These are phyloP conservation scores for Lippia alba DNA, from an alignment of 305 asterid species.

Conservation along the genomic window DNA sequence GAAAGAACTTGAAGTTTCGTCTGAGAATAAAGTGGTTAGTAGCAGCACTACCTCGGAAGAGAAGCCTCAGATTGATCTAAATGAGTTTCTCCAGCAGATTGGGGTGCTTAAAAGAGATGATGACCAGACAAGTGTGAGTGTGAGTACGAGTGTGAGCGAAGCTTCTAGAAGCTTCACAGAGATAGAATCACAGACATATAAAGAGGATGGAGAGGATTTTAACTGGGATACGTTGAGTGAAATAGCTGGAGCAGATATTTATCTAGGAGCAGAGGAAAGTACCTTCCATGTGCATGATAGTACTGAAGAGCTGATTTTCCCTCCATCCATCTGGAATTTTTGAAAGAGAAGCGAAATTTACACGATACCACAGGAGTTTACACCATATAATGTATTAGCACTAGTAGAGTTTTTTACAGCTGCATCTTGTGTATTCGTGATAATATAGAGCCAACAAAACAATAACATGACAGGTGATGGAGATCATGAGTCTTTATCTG, in stretches of 20 bases:
- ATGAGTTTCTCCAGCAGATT: constrained; percentile 88
- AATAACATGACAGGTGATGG: background rate
- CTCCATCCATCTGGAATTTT: constrained; percentile 81
- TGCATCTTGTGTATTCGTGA: constrained; percentile 32
- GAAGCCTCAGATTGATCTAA: constrained; percentile 95
- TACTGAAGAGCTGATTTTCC: constrained; percentile 64
- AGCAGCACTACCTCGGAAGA: constrained; percentile 36
- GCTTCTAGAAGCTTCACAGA: constrained; percentile 42
- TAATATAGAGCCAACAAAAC: constrained; percentile 9
- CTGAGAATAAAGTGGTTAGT: constrained; percentile 36
- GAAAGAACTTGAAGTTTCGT: constrained; percentile 45
- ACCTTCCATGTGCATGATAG: constrained; percentile 53
- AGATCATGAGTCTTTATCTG: constrained; percentile 2
- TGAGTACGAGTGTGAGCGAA: constrained; percentile 2
- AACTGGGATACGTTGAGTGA: constrained; percentile 80
- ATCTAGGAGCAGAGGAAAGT: constrained; percentile 53
- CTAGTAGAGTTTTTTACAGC: constrained; percentile 30
- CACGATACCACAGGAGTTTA: constrained; percentile 27
- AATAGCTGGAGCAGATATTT: constrained; percentile 61
- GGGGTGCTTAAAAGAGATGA: constrained; percentile 74
- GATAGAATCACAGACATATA: constrained; percentile 47
- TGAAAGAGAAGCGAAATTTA: constrained; percentile 34
- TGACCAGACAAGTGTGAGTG: constrained; percentile 44
- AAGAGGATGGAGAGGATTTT: constrained; percentile 52
- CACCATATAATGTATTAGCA: constrained; percentile 11